Percentiles rank a stretch among this genome's conserved stretches.
phyloP scores from a whole-genome alignment of 805 yeast genomes.

The Ogataea paraovalis region DNA sequence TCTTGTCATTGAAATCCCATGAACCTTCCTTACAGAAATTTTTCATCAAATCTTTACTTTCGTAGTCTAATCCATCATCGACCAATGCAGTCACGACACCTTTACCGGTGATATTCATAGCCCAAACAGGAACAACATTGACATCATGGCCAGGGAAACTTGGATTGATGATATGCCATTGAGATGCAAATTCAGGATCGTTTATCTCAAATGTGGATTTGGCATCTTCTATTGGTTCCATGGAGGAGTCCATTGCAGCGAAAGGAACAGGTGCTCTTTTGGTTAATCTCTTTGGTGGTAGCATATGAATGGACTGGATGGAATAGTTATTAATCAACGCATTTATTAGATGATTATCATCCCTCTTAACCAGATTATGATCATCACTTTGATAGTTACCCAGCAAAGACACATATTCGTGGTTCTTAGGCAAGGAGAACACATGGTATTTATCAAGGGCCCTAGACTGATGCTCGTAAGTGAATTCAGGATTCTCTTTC shows the following conservation, averaged over 20 bases:
- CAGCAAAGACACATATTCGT: slow-evolving; percentile 30
- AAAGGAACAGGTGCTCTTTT: slow-evolving; percentile 56
- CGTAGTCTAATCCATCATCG: slow-evolving; percentile 91
- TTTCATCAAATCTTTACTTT: slow-evolving; percentile 63
- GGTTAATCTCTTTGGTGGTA: slow-evolving; percentile 49
- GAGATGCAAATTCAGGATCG: slow-evolving; percentile 79
- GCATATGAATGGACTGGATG: slow-evolving; percentile 47
- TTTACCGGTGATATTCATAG: slow-evolving; percentile 70
- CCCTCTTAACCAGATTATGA: slow-evolving; percentile 29
- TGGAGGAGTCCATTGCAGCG: slow-evolving; percentile 47
- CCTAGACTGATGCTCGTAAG: slow-evolving; percentile 61
- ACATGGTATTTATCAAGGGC: slow-evolving; percentile 62
- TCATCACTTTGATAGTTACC: slow-evolving; percentile 35
- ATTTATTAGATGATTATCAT: slow-evolving; percentile 21
- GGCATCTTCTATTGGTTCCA: slow-evolving; percentile 42
- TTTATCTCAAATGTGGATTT: slow-evolving; percentile 53
- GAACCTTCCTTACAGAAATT: slow-evolving; percentile 78
- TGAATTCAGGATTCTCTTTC: slow-evolving; percentile 39
- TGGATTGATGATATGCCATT: slow-evolving; percentile 90
- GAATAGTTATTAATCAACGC: slow-evolving; percentile 28
- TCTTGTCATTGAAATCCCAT: slow-evolving; percentile 86
- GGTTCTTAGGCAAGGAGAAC: slow-evolving; percentile 49
- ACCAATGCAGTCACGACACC: slow-evolving; percentile 84
- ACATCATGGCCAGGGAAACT: slow-evolving; percentile 75
- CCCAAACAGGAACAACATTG: slow-evolving; percentile 85